Evolutionary conservation across 75 land plant genomes (phyloP), one percentile per base, ranked within the genome.

Genomic region (Pinus tabuliformis): DNA sequence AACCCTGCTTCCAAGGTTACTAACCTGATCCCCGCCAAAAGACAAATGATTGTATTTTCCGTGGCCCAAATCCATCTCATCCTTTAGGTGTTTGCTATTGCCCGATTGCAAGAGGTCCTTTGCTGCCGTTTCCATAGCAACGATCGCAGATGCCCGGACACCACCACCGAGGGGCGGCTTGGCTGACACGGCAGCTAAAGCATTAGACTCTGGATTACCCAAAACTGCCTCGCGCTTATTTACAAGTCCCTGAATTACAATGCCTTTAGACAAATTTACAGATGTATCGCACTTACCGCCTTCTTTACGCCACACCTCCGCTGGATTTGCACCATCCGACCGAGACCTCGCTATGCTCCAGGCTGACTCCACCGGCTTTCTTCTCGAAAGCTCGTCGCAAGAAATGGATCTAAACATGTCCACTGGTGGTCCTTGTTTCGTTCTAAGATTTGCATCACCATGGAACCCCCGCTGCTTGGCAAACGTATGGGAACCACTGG

Each of bases 361-460:
- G 63, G 63, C 21, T n/a, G 63, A 17, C 8, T n/a, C 24, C 8
- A 18, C 24, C 4, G 12, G 63, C 54, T 11, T 49, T 62, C 24
- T n/a, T 9, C 63, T 24, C 9, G 63, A 24, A 9, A 62, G 24
- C 63, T 62, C 63, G 9, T 56, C 79, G 72, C 61, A 58, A 24
- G 72, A 56, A 28, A 76, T 17, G 37, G 82, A 76, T 49, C 79
- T 21, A 14, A 21, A 72, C 5, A 76, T 12, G 45, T 39, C 52
- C 22, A 13, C 56, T 18, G 6, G 8, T 3, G 61, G 22, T 59
- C 22, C 75, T 18, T 20, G 33, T 14, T 36, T 63, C 68, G 58
- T 3, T 57, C 16, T 37, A 24, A 36, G 57, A 28, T 37, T 74
- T 56, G 33, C 56, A 20, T 26, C 72, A 13, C 59, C 30, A 45